Percentiles rank a stretch among this genome's conserved stretches.
Conservation (phyloP, 805 yeast species). For the Torulaspora franciscae region DNA sequence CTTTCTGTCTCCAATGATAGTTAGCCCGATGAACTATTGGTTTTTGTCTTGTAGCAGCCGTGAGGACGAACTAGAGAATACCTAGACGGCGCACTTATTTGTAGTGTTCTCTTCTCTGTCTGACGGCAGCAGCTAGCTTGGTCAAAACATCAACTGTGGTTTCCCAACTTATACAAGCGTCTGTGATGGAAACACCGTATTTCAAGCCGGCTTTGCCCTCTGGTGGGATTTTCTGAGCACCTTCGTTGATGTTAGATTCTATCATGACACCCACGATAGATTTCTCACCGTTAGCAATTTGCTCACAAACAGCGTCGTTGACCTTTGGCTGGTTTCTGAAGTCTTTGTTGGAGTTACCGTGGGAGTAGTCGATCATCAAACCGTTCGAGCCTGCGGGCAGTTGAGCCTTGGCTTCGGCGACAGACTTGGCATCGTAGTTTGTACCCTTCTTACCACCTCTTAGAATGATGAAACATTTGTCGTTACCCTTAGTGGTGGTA, state of each 20-base stretch:
- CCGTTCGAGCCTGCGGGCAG: constrained; percentile 43
- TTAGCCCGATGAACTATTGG: neutral
- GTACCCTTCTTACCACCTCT: constrained; percentile 96
- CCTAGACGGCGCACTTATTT: constrained; percentile 17
- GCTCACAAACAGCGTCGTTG: constrained; percentile 74
- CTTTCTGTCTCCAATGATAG: neutral
- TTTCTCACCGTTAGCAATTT: constrained; percentile 74
- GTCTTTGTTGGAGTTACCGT: constrained; percentile 93
- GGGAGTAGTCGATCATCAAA: constrained; percentile 96
- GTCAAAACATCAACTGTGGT: constrained; percentile 76
- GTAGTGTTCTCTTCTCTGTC: constrained; percentile 59
- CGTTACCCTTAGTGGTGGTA: constrained; percentile 92
- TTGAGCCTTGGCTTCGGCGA: constrained; percentile 65
- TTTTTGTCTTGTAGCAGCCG: neutral
- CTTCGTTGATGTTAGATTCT: constrained; percentile 87
- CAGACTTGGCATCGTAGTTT: constrained; percentile 80
- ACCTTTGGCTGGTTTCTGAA: constrained; percentile 94
- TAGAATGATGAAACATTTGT: constrained; percentile 86
- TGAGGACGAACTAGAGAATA: neutral
- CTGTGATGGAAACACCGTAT: constrained; percentile 96
- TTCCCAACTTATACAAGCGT: constrained; percentile 93
- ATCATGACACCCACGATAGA: constrained; percentile 90
- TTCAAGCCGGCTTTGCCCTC: constrained; percentile 55
- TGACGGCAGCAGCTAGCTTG: constrained; percentile 77
- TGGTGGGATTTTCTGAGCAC: constrained; percentile 77